Conservation (phyloP, 176 grass and related monocot genomes). For the Puccinellia tenuiflora region DNA sequence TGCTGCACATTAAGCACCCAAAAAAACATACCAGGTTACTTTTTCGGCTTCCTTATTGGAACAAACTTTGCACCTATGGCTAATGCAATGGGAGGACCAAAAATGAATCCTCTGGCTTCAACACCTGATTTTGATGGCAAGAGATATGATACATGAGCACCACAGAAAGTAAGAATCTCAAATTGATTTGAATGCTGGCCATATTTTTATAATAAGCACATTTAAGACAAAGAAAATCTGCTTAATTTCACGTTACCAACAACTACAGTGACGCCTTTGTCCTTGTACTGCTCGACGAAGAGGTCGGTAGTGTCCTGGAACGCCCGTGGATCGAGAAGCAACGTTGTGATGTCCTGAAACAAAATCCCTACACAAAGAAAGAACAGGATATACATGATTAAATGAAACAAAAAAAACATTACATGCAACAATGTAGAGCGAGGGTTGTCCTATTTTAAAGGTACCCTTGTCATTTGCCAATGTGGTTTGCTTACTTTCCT, state of each 20-base stretch:
- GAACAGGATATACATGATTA: background rate
- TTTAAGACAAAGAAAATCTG: background rate
- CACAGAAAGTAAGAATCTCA: background rate
- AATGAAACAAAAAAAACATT: background rate
- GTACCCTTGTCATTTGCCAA: background rate
- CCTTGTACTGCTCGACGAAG: conserved; percentile 88
- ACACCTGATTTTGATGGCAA: conserved; percentile 53
- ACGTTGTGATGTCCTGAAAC: conserved; percentile 96
- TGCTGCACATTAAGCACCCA: background rate
- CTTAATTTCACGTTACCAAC: conserved; percentile 47
- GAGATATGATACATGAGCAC: background rate
- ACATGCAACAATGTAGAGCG: background rate
- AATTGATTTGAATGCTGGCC: background rate
- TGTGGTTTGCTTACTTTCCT: no score
- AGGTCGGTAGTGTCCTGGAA: conserved; percentile 85
- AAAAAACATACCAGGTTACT: conserved; percentile 64
- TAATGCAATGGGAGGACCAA: conserved; percentile 90
- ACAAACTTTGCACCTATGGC: conserved; percentile 97
- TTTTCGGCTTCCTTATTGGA: conserved; percentile 92
- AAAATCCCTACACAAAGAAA: conserved; percentile 48
- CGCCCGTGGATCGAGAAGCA: conserved; percentile 68
- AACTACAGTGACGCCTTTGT: conserved; percentile 66
- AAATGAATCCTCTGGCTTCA: conserved; percentile 98
- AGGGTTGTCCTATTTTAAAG: background rate
- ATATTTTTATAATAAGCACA: background rate